A percentile compares a stretch with the other conserved stretches of the same genome.
phyloP scores from a whole-genome alignment of 176 grass and related monocot species.

The Chloris gayana region DNA sequence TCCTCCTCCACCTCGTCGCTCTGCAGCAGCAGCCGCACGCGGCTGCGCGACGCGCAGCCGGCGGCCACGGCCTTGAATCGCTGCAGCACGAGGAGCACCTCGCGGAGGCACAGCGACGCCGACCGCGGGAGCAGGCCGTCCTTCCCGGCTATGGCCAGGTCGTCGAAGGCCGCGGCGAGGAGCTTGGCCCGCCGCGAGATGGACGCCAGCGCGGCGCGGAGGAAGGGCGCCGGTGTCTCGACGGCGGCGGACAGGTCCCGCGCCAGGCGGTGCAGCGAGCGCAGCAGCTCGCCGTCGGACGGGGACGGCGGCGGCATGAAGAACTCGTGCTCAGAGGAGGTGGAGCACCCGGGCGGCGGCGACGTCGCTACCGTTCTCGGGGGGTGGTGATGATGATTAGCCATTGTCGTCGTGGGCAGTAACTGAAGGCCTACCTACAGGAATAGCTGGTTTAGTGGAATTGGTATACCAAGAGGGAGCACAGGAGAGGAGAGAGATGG shows the following conservation, averaged over 20 bases:
- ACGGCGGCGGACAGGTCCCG: conserved; percentile 52
- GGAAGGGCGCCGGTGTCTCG: conserved; percentile 46
- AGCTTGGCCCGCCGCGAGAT: conserved; percentile 63
- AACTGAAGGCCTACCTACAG: background rate
- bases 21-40: conserved; percentile 70
- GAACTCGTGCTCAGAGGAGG: conserved; percentile 24
- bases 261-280: conserved; percentile 64
- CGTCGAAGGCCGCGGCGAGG: conserved; percentile 71
- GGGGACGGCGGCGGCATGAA: conserved; percentile 43
- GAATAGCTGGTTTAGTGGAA: conserved; percentile 9
- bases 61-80: conserved; percentile 66
- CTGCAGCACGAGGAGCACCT: conserved; percentile 86
- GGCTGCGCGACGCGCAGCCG: conserved; percentile 73
- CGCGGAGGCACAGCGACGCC: conserved; percentile 77
- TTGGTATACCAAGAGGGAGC: background rate
- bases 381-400: background rate
- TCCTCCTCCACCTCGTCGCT: conserved; percentile 56
- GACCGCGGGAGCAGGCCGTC: conserved; percentile 51
- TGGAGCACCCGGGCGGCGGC: conserved; percentile 25
- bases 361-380: conserved; percentile 24
- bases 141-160: conserved; percentile 34
- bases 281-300: conserved; percentile 70
- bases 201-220: conserved; percentile 53
- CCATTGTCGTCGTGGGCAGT: background rate
- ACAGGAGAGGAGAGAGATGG: background rate